phyloP scores from a whole-genome alignment of 306 rosid species.

The Dalbergia cochinchinensis region DNA sequence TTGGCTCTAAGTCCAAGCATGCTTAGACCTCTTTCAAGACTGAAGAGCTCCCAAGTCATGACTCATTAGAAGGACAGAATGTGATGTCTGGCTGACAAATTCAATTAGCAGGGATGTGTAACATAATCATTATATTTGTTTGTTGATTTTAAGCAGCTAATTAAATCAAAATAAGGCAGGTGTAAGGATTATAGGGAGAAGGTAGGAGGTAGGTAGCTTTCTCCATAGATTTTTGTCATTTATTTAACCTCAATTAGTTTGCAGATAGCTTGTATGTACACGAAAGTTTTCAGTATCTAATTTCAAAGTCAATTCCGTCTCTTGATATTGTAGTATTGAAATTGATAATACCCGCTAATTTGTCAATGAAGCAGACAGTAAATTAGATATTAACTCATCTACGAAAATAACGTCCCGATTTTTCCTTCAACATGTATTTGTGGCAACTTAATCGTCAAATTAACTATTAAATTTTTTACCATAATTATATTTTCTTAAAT shows the following conservation, averaged over 20 bases:
- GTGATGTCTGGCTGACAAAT: background rate
- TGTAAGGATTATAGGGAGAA: background rate
- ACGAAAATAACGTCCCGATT: background rate
- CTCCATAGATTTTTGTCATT: background rate
- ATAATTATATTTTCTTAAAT: too few relatives aligned
- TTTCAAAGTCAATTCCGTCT: slow-evolving; percentile 20
- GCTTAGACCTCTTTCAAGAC: slow-evolving; percentile 25
- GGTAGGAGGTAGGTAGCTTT: background rate
- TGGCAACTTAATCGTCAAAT: background rate
- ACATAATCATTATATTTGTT: background rate
- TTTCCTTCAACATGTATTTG: background rate
- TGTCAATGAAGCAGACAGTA: background rate
- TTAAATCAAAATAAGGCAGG: background rate
- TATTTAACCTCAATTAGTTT: background rate
- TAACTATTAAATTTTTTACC: too few relatives aligned
- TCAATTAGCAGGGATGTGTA: background rate
- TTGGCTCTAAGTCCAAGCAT: slow-evolving; percentile 44
- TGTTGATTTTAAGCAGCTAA: background rate
- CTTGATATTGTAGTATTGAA: background rate
- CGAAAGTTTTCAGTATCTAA: background rate
- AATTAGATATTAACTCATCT: background rate
- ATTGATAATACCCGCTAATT: too few relatives aligned
- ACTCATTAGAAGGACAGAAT: background rate
- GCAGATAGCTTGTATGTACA: background rate
- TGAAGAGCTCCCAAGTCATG: background rate